Evolutionary conservation across 78 protist genomes (phyloP).

Genomic region (slime mould (Dictyostelium discoideum)): DNA sequence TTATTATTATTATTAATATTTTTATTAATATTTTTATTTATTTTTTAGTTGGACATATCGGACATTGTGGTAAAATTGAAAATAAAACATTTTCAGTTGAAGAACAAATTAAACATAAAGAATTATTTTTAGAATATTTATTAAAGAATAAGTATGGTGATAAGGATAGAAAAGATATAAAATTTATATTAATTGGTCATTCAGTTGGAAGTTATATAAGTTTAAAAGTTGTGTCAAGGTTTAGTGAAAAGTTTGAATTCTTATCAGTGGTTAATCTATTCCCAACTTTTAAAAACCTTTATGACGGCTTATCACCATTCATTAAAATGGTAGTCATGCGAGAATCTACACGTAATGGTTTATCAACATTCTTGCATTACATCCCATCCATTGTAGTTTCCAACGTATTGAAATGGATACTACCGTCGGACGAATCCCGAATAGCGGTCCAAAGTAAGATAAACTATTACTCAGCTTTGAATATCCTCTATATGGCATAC

Average conservation of each 20-base stretch:
- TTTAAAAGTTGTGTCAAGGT: conserved; percentile 38
- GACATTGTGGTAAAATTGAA: conserved; percentile 76
- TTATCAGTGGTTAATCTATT: conserved; percentile 26
- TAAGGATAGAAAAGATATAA: not conserved
- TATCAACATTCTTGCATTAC: conserved; percentile 34
- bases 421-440: conserved; percentile 27
- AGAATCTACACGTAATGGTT: not conserved
- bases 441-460: conserved; percentile 4
- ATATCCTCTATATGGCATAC: conserved; percentile 60
- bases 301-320: conserved; percentile 75
- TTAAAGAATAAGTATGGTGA: not conserved
- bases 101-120: conserved; percentile 75
- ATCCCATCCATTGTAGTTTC: not conserved
- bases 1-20: no score
- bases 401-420: not conserved
- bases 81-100: conserved; percentile 41
- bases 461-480: conserved; percentile 20
- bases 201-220: conserved; percentile 74
- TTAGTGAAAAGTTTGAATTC: not conserved
- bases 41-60: conserved; percentile 47
- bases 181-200: conserved; percentile 67
- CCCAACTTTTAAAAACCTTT: conserved; percentile 69
- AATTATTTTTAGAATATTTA: conserved; percentile 36
- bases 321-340: conserved; percentile 28
- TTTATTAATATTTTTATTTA: not conserved